Percentiles rank a stretch among this genome's conserved stretches.
phyloP scores from a whole-genome alignment of 352 stramenopile species.

The Halophytophthora batemanensis region DNA sequence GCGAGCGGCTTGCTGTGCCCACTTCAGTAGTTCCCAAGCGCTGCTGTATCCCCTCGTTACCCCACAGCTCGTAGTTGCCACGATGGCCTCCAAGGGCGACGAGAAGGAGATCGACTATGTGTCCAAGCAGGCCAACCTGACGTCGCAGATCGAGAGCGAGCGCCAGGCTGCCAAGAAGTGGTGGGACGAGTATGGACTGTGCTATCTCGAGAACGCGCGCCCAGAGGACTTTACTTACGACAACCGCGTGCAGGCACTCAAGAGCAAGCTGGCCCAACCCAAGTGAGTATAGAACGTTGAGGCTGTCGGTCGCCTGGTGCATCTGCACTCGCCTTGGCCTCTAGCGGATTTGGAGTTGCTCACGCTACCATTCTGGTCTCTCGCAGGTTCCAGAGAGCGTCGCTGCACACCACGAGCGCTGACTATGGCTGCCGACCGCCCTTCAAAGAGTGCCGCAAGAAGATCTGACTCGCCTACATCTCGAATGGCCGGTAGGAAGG shows the following conservation, averaged over 20 bases:
- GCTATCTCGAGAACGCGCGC: conserved; percentile 77
- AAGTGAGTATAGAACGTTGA: conserved; percentile 50
- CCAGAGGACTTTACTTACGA: conserved; percentile 81
- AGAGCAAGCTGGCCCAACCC: conserved; percentile 52
- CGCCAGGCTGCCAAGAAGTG: conserved; percentile 70
- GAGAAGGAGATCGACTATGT: conserved; percentile 81
- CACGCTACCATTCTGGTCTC: not conserved
- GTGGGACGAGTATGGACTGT: conserved; percentile 81
- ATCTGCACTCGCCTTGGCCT: not conserved
- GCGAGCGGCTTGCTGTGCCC: too few relatives aligned
- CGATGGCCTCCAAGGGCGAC: conserved; percentile 45
- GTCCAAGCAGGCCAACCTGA: conserved; percentile 81
- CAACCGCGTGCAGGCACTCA: conserved; percentile 69
- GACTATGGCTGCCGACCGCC: conserved; percentile 68
- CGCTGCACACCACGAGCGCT: conserved; percentile 51
- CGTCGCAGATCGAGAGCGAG: conserved; percentile 80
- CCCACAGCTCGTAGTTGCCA: too few relatives aligned
- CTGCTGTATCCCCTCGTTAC: too few relatives aligned
- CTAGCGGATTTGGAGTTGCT: not conserved
- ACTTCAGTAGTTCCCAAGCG: not conserved
- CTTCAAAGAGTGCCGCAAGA: conserved; percentile 76
- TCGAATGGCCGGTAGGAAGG: too few relatives aligned
- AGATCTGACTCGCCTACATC: too few relatives aligned
- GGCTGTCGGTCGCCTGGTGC: too few relatives aligned
- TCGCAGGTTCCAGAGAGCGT: conserved; percentile 48